These are phyloP conservation scores for Colletotrichum nymphaeae DNA, from an alignment of 2,329 filamentous ascomycete species.

Conservation along the genomic window DNA sequence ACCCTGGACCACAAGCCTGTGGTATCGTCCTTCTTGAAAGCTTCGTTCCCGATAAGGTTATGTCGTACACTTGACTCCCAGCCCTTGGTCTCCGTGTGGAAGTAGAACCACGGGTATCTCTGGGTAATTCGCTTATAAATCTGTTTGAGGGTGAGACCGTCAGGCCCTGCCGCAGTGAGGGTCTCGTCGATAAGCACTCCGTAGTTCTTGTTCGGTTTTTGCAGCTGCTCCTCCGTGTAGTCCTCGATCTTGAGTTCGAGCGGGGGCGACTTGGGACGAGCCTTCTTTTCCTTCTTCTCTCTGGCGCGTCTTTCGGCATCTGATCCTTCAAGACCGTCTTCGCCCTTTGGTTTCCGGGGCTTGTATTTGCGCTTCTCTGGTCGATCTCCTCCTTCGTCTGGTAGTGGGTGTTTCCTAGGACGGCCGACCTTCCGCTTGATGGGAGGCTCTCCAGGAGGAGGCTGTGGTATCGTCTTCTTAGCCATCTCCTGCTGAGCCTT, in stretches of 20 bases:
- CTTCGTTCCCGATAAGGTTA: conserved; percentile 71
- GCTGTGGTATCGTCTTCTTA: conserved; percentile 62
- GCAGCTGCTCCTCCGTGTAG: conserved; percentile 68
- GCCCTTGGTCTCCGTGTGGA: conserved; percentile 71
- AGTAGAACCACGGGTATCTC: conserved; percentile 70
- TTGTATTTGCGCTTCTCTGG: conserved; percentile 76
- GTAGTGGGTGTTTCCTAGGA: conserved; percentile 71
- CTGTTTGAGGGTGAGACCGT: conserved; percentile 66
- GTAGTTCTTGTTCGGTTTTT: conserved; percentile 73
- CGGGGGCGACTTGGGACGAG: conserved; percentile 69
- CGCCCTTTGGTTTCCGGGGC: conserved; percentile 65
- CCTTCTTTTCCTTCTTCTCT: conserved; percentile 71
- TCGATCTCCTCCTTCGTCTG: conserved; percentile 64
- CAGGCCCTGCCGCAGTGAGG: conserved; percentile 62
- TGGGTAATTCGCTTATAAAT: conserved; percentile 72
- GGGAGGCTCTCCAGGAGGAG: conserved; percentile 59
- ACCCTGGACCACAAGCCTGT: conserved; percentile 69
- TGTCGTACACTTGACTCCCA: conserved; percentile 75
- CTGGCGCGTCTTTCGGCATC: conserved; percentile 66
- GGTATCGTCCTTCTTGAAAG: conserved; percentile 68
- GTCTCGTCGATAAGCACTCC: conserved; percentile 71
- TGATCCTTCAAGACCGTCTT: conserved; percentile 66
- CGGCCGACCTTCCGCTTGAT: conserved; percentile 74
- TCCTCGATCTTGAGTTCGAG: conserved; percentile 65
- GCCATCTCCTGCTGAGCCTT: conserved; percentile 65